Base-by-base conservation (phyloP, 2,329 filamentous ascomycete species). In the Triangularia setosa region DNA sequence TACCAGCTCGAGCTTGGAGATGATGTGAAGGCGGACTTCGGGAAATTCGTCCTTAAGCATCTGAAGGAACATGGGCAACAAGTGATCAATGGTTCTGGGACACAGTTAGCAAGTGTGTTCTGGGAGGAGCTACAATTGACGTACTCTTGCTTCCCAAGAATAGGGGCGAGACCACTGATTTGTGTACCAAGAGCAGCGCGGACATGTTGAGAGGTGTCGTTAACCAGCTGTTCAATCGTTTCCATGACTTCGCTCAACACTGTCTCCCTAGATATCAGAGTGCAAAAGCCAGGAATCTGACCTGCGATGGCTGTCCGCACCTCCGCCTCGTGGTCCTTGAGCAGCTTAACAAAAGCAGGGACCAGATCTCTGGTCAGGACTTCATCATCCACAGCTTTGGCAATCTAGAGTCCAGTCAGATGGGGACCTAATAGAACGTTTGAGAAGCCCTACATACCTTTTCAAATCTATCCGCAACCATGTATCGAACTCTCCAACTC, bases 31-130 rank as follows among this genome's bases (percentile, higher is more conserved):
- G 68, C 95, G 90, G 60, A 99, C 95, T 76, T 99, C 95, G 23
- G 95, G 95, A 78, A 97, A 98, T 75, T 99, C 95, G 73, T 99
- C 95, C 84, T 98, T 99, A 73, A 99, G 88, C 95, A 99, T 99
- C 77, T 96, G 92, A 61, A 99, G 84, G 79, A 99, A 98, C 94
- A 99, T 99, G 61, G 95, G 95, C 54, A 99, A 86, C 54, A 99
- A 87, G 76, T 99, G 95, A 71, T 95, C 90, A 70, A 97, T 98
- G 28, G 95, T 99, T 79, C 92, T 95, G 70, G 1, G n/a, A 2
- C 59, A 62, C 65, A 60, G 66, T 73, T 44, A 71, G 65, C 44
- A 68, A 55, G 1, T 12, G 4, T 16, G 30, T 27, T 2, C 16
- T 28, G 12, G 48, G 14, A 25, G 5, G 1, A 14, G 48, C 23